Evolutionary conservation across 2,329 filamentous ascomycete genomes (phyloP), one percentile per base, ranked within the genome.

Genomic region (Apiospora marii): DNA sequence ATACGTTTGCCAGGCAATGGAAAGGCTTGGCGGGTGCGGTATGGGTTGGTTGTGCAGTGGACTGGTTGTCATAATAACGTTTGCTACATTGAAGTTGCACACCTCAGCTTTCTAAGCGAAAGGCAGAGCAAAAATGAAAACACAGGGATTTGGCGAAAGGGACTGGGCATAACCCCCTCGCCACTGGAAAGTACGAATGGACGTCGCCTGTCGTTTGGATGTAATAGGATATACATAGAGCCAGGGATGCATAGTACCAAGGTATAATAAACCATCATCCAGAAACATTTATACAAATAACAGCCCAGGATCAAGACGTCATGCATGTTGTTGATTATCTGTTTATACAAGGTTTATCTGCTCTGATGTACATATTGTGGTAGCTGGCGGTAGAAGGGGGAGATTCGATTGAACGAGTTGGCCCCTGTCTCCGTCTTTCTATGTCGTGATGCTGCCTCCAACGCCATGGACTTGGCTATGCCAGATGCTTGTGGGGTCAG

Each of bases 211-310:
- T 41, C 34, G 12, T 64, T 64, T 41, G 58, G 58, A 64, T 64
- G 22, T 64, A 14, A 41, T 41, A 64, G 16, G 19, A n/a, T 64
- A 41, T 64, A 64, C 34, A n/a, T 13, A 22, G 34, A 41, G n/a
- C n/a, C 30, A 13, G 19, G 13, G 4, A 13, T 34, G 19, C 19
- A 41, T 64, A 30, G 14, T 24, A 41, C 4, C 34, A n/a, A 41
- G 10, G 19, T 41, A 19, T 41, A 64, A 64, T 41, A 12, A 41
- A n/a, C 19, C 22, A 14, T n/a, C 2, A 10, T 41, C 58, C 58
- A 49, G 70, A 71, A 75, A 71, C 64, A 75, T 13, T 13, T 14
- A n/a, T 14, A 69, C 58, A 22, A 58, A 70, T 51, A 41, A 41
- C 37, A 24, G 14, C 27, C 27, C 34, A 13, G n/a, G 34, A 58